Percentiles rank a stretch among this genome's conserved stretches.
Conservation (phyloP, 2,329 filamentous ascomycete species). For the Aureobasidium subglaciale region DNA sequence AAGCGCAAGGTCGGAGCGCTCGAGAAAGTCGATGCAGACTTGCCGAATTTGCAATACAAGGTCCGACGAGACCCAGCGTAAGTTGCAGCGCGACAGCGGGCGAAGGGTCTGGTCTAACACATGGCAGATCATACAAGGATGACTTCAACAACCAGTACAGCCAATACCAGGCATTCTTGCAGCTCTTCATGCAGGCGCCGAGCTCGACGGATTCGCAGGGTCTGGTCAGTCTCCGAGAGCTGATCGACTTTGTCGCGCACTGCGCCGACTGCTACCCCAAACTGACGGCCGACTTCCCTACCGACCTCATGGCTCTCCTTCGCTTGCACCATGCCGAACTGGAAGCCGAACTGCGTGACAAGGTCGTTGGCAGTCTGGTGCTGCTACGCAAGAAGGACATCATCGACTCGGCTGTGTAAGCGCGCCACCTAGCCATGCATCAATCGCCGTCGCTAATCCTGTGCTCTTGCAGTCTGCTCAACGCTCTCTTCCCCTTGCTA, state of each 20-base stretch:
- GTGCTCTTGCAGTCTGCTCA: constrained; percentile 51
- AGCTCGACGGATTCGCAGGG: constrained; percentile 69
- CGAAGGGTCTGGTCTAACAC: background rate
- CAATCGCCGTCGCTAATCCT: constrained; percentile 12
- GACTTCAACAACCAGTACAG: constrained; percentile 84
- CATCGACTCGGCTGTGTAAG: constrained; percentile 66
- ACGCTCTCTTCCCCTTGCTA: constrained; percentile 89
- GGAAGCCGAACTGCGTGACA: constrained; percentile 80
- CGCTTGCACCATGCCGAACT: constrained; percentile 74
- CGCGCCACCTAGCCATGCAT: constrained; percentile 15
- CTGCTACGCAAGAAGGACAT: constrained; percentile 85
- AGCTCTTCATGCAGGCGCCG: constrained; percentile 84
- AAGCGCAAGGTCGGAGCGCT: constrained; percentile 87
- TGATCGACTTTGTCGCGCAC: constrained; percentile 90
- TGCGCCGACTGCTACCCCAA: constrained; percentile 88
- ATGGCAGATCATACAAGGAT: constrained; percentile 69
- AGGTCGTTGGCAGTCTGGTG: constrained; percentile 85
- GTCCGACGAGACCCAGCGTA: constrained; percentile 77
- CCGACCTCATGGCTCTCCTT: constrained; percentile 74
- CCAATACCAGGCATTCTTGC: constrained; percentile 84
- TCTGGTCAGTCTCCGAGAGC: constrained; percentile 76
- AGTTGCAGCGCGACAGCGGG: constrained; percentile 25
- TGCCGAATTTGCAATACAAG: constrained; percentile 87
- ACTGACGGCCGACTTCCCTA: constrained; percentile 67
- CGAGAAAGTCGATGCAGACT: constrained; percentile 89